These are phyloP conservation scores for Suillus ampliporus DNA, from an alignment of 768 basidiomycete species.

Conservation along the genomic window DNA sequence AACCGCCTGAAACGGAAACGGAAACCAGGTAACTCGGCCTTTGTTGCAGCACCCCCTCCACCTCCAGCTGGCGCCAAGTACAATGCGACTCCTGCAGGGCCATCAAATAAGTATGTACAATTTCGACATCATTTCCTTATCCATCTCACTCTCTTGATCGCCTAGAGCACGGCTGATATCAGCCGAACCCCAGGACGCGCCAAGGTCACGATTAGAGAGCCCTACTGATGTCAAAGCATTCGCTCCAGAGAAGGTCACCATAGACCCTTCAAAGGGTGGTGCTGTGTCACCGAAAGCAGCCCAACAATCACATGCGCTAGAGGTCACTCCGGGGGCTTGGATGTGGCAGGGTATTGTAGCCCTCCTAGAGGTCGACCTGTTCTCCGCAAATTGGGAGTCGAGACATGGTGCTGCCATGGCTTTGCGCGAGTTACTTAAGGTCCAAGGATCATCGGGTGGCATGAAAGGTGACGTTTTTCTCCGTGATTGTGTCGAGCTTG, in stretches of 20 bases:
- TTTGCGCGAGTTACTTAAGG: conserved; percentile 83
- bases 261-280: conserved; percentile 86
- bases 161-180: conserved; percentile 76
- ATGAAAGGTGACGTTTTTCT: conserved; percentile 63
- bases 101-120: conserved; percentile 59
- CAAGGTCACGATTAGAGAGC: conserved; percentile 62
- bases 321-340: conserved; percentile 79
- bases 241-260: conserved; percentile 66
- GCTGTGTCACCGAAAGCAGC: conserved; percentile 79
- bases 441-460: conserved; percentile 82
- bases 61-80: conserved; percentile 71
- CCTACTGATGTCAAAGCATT: conserved; percentile 50
- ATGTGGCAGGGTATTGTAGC: conserved; percentile 86
- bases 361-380: conserved; percentile 81
- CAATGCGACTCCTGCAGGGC: conserved; percentile 57
- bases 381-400: conserved; percentile 90
- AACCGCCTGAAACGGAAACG: conserved; percentile 96
- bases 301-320: conserved; percentile 78
- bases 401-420: conserved; percentile 95
- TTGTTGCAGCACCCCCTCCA: conserved; percentile 70
- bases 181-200: conserved; percentile 57
- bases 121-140: conserved; percentile 3
- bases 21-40: conserved; percentile 83
- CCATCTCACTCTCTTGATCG: conserved; percentile 7
- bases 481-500: neutral